Conservation (phyloP, 2,329 filamentous ascomycete species). For the Scedosporium minutisporum region DNA sequence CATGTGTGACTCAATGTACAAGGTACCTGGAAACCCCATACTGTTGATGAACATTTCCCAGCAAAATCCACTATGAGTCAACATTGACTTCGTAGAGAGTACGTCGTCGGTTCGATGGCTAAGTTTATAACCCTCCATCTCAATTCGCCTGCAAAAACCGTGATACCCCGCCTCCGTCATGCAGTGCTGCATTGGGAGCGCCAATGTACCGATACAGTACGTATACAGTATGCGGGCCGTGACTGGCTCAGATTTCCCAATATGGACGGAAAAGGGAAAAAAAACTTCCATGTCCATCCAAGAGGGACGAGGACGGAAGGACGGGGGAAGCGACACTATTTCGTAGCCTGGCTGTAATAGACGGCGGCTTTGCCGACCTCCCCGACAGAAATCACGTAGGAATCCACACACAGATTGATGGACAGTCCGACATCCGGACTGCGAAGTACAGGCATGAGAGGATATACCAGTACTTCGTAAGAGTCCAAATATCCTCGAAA, state of each 20-base stretch:
- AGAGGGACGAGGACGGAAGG: no score
- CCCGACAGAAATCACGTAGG: no score
- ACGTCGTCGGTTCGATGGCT: neutral
- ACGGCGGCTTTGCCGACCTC: neutral
- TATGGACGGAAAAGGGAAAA: neutral
- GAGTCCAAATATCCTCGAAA: no score
- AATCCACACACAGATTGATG: no score
- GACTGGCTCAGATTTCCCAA: neutral
- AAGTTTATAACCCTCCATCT: neutral
- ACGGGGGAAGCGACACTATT: no score
- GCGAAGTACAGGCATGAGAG: no score
- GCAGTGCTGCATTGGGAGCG: neutral
- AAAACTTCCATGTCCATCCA: neutral
- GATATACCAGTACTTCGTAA: no score
- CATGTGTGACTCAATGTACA: neutral
- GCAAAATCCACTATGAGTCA: neutral
- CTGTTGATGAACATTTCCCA: neutral
- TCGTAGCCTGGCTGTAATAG: neutral
- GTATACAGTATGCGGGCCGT: neutral
- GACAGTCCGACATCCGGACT: no score
- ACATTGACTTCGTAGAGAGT: neutral
- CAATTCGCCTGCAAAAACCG: neutral
- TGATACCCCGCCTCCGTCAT: constrained; percentile 3
- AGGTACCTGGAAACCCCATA: neutral
- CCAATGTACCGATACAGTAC: neutral